A percentile compares a stretch with the other conserved stretches of the same genome.
Evolutionary conservation across 164 flowering plant genomes (phyloP).

Genomic region (Santalum album): DNA sequence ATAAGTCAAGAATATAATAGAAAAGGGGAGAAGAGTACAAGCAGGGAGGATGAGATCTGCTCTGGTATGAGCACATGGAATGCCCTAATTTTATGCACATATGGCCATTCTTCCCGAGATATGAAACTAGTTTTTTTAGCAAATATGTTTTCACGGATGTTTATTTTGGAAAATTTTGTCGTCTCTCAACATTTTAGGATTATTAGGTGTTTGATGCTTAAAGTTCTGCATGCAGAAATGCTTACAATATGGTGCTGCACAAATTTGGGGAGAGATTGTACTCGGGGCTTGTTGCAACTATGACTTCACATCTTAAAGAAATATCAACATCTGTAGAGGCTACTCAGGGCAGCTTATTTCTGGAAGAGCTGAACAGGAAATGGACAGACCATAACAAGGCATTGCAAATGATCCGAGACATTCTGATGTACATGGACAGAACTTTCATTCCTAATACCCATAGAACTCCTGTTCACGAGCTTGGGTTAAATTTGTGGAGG

Average conservation of each 20-base stretch:
- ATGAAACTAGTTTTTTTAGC: too few relatives aligned
- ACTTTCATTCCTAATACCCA: constrained; percentile 65
- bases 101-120: too few relatives aligned
- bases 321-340: constrained; percentile 69
- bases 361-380: constrained; percentile 80
- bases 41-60: too few relatives aligned
- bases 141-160: too few relatives aligned
- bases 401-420: constrained; percentile 80
- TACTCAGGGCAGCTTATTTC: constrained; percentile 69
- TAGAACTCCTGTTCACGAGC: constrained; percentile 81
- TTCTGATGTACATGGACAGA: constrained; percentile 98
- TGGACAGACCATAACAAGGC: constrained; percentile 91
- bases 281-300: constrained; percentile 72
- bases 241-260: constrained; percentile 95
- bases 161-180: too few relatives aligned
- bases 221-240: constrained; percentile 51
- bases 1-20: too few relatives aligned
- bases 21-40: too few relatives aligned
- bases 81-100: too few relatives aligned
- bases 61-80: too few relatives aligned
- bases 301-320: constrained; percentile 72
- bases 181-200: too few relatives aligned
- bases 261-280: constrained; percentile 89
- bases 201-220: too few relatives aligned
- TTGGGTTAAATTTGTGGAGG: constrained; percentile 86